Base-by-base conservation (phyloP, 1,284 basidiomycete species). In the Taiwanofungus camphoratus region DNA sequence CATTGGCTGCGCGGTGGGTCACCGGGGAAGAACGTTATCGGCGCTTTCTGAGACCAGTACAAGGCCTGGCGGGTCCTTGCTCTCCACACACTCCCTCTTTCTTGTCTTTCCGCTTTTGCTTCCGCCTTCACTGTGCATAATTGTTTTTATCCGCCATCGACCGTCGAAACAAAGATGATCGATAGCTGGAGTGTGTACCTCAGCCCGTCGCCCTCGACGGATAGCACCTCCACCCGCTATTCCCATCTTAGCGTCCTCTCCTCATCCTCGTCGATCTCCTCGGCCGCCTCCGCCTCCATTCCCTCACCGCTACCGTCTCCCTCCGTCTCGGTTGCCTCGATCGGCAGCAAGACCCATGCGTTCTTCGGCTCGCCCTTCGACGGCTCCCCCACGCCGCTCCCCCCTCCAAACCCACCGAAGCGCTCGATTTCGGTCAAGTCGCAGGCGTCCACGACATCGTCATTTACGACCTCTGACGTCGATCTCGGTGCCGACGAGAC, bases 281-380 rank as follows among this genome's bases (percentile, higher is more conserved):
- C 54, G 3, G 18, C 38, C 16, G 11, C 44, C 5, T 39, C 52
- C 9, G 43, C 50, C n/a, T 51, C 51, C 13, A 43, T 45, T n/a
- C 42, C 41, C 7, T 51, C 49, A n/a, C 49, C 51, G 3, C 39
- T 42, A 12, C 47, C 56, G 5, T 58, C 58, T 3, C 52, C 57
- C 1, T 48, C 57, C 12, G 51, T 53, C 6, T 55, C 52, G 18
- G 18, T 29, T 8, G 31, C 48, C 1, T 49, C 53, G 7, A 53
- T 56, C 19, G 56, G 50, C 38, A 56, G 48, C 53, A 63, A 62
- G 52, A 63, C 61, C 8, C 34, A 57, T 40, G 61, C 61, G 5
- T 63, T 63, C 52, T 63, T 63, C 42, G 53, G 49, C 18, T 58
- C 59, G 3, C 59, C 61, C 15, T 63, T 61, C 42, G 43, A 52